These are phyloP conservation scores for Nicotiana sylvestris DNA, from an alignment of 257 asterid species.

Conservation along the genomic window DNA sequence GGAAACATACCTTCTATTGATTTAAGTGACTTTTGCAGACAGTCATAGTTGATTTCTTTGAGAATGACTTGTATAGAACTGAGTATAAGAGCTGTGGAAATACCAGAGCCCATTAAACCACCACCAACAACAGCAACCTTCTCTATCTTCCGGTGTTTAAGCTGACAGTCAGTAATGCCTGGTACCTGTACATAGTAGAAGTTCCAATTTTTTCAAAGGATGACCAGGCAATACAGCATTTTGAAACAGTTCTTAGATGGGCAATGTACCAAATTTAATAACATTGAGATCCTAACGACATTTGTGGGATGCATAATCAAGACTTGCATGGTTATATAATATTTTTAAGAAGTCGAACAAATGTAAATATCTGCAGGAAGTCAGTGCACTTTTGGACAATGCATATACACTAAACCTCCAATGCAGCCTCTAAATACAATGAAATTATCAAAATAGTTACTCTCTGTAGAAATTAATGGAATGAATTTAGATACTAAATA, in stretches of 20 bases:
- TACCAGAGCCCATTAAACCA: slow-evolving; percentile 38
- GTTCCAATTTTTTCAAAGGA: neutral
- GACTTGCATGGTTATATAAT: neutral
- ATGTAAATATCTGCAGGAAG: neutral
- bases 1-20: neutral
- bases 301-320: neutral
- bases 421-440: neutral
- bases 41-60: slow-evolving; percentile 30
- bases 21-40: slow-evolving; percentile 10
- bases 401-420: neutral
- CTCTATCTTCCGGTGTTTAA: slow-evolving; percentile 34
- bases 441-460: neutral
- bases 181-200: slow-evolving; percentile 30
- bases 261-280: neutral
- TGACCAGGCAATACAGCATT: neutral
- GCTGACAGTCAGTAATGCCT: slow-evolving; percentile 29
- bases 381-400: neutral
- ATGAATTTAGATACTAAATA: too few relatives aligned
- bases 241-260: neutral
- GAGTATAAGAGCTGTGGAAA: slow-evolving; percentile 31
- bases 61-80: slow-evolving; percentile 31
- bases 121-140: slow-evolving; percentile 50
- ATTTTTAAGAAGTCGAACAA: too few relatives aligned
- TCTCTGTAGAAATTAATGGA: neutral
- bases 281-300: neutral